Conservation (phyloP, 2,329 filamentous ascomycete species). For the Ceratocystis diversiconidia region DNA sequence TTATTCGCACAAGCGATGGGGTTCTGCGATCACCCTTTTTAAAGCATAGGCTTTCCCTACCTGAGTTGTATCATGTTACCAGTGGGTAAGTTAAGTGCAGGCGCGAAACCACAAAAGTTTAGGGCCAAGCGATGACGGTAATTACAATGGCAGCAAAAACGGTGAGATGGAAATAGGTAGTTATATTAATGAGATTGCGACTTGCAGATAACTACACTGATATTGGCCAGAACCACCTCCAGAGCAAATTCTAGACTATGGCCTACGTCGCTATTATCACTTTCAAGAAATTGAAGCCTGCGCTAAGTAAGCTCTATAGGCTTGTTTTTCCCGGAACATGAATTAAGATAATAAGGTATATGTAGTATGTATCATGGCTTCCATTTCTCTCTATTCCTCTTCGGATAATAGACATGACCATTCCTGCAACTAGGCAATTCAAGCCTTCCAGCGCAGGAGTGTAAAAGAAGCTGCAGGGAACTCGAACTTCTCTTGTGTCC, state of each 20-base stretch:
- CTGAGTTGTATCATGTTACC: background rate
- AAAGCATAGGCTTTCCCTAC: background rate
- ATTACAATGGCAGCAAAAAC: background rate
- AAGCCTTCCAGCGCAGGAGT: slow-evolving; percentile 42
- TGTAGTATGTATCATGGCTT: too few relatives aligned
- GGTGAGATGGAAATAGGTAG: background rate
- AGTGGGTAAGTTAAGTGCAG: background rate
- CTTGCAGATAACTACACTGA: background rate
- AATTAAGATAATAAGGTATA: too few relatives aligned
- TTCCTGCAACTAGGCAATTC: background rate
- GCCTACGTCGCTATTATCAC: too few relatives aligned
- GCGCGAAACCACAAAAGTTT: background rate
- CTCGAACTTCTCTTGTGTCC: slow-evolving; percentile 37
- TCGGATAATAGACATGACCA: background rate
- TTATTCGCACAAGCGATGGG: background rate
- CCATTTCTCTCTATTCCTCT: too few relatives aligned
- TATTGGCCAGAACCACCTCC: background rate
- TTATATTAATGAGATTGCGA: background rate
- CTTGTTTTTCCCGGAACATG: too few relatives aligned
- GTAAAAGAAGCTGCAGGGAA: slow-evolving; percentile 57
- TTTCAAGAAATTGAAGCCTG: too few relatives aligned
- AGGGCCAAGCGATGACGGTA: too few relatives aligned
- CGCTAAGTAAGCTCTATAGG: too few relatives aligned
- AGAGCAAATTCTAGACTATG: too few relatives aligned
- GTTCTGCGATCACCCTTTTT: background rate